Evolutionary conservation across 2,329 filamentous ascomycete genomes (phyloP).

Genomic region (Aulographum hederae): DNA sequence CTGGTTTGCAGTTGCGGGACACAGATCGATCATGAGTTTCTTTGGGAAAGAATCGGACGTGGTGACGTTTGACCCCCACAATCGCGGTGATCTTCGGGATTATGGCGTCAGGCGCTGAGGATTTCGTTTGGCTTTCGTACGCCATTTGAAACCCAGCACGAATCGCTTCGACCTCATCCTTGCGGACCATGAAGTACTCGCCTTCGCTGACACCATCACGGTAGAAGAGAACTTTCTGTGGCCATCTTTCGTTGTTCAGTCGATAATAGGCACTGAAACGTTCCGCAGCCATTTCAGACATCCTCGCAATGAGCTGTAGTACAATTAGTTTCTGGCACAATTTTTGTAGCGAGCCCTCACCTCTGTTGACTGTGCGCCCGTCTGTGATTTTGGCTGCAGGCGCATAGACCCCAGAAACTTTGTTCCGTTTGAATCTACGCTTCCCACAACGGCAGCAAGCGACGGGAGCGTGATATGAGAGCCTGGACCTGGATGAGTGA

Average conservation of each 20-base stretch:
- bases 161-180: not conserved
- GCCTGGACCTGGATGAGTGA: constrained; percentile 52
- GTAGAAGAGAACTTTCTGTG: constrained; percentile 65
- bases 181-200: constrained; percentile 39
- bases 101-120: no score
- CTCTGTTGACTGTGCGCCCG: no score
- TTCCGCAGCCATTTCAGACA: not conserved
- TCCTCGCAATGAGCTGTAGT: no score
- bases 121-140: no score
- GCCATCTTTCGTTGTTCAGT: constrained; percentile 38
- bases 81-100: not conserved
- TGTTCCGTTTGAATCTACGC: not conserved
- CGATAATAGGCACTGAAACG: not conserved
- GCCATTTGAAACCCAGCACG: not conserved
- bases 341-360: no score
- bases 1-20: constrained; percentile 51
- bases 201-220: constrained; percentile 81
- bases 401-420: not conserved
- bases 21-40: no score
- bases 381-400: no score
- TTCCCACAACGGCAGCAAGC: not conserved
- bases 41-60: constrained; percentile 72
- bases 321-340: no score
- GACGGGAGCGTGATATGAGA: not conserved
- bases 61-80: constrained; percentile 60